Evolutionary conservation across 2,329 filamentous ascomycete genomes (phyloP).

Genomic region (Pyricularia sp.): DNA sequence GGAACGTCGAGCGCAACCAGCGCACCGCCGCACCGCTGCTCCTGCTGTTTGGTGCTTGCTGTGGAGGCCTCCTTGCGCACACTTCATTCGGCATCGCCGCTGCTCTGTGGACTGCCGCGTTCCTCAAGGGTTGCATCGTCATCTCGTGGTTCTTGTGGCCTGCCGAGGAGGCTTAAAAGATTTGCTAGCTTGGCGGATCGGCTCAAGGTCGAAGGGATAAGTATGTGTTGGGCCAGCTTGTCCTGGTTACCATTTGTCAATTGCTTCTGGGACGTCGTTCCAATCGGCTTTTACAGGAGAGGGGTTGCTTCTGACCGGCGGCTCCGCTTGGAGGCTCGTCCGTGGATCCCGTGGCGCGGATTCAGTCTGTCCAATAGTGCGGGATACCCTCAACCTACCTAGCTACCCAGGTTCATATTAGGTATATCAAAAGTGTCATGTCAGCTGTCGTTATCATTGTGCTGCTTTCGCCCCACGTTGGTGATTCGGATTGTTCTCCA

Average conservation of each 20-base stretch:
- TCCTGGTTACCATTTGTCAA: not conserved
- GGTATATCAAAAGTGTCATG: not conserved
- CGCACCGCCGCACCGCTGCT: constrained; percentile 38
- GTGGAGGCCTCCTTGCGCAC: constrained; percentile 39
- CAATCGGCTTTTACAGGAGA: not conserved
- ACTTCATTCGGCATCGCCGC: constrained; percentile 37
- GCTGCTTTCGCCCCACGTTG: not conserved
- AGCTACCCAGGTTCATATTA: no score
- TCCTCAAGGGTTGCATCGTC: constrained; percentile 46
- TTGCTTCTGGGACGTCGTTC: not conserved
- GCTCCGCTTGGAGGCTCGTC: not conserved
- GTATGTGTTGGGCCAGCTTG: not conserved
- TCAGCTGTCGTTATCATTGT: not conserved
- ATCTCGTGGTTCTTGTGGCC: constrained; percentile 54
- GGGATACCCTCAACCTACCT: not conserved
- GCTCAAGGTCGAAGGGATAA: not conserved
- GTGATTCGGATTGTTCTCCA: not conserved
- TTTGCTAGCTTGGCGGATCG: not conserved
- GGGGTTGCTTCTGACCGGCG: not conserved
- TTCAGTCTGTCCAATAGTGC: not conserved
- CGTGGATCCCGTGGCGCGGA: not conserved
- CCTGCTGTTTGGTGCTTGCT: constrained; percentile 38
- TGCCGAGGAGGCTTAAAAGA: not conserved
- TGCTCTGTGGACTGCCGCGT: constrained; percentile 50
- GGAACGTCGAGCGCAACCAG: constrained; percentile 41